Evolutionary conservation across 441 rosid species (phyloP).

Genomic region (Corymbia citriodora): DNA sequence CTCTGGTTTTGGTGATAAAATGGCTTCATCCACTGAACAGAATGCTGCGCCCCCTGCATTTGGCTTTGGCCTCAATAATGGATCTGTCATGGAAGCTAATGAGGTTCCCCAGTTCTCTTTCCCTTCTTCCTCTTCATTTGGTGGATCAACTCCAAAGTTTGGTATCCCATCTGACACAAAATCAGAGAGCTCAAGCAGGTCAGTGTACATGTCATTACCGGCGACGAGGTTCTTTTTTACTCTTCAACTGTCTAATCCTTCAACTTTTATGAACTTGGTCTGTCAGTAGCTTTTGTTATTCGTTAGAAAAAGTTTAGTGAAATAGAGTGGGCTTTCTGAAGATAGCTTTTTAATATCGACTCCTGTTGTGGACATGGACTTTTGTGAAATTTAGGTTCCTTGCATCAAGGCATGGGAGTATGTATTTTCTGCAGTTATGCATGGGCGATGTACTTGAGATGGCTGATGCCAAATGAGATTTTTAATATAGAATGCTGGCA

Average conservation of each 20-base stretch:
- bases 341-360: neutral
- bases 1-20: slow-evolving; percentile 22
- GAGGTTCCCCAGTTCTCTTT: slow-evolving; percentile 8
- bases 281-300: neutral
- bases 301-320: neutral
- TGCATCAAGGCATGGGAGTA: neutral
- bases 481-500: neutral
- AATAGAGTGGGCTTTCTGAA: neutral
- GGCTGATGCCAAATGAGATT: neutral
- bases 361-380: neutral
- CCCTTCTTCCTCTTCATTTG: slow-evolving; percentile 4
- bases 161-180: slow-evolving; percentile 14
- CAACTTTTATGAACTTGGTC: neutral
- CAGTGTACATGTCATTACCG: neutral
- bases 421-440: neutral
- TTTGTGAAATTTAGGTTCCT: neutral
- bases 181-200: slow-evolving; percentile 42
- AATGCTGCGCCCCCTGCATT: slow-evolving; percentile 18
- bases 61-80: slow-evolving; percentile 13
- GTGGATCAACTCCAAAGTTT: slow-evolving; percentile 16
- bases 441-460: neutral
- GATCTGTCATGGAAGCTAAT: slow-evolving; percentile 1
- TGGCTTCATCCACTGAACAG: slow-evolving; percentile 19
- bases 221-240: neutral
- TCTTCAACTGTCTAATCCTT: neutral